Evolutionary conservation across 2,329 filamentous ascomycete species (phyloP).

Genomic region (Diaporthe sp.): DNA sequence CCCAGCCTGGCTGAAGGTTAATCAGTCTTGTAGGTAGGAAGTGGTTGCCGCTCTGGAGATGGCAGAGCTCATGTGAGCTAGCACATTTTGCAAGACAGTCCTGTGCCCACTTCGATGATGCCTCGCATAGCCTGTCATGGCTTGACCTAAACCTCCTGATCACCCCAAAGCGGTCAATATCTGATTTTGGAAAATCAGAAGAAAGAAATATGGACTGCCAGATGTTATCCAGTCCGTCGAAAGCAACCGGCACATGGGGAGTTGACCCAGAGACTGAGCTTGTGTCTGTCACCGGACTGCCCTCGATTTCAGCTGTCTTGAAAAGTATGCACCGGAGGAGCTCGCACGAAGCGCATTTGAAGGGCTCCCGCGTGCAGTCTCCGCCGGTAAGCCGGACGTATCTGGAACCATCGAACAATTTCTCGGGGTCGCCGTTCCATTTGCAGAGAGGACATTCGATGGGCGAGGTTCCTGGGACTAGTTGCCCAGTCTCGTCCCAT

Average conservation of each 20-base stretch:
- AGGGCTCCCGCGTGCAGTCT: background rate
- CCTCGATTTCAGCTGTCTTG: background rate
- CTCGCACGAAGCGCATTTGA: background rate
- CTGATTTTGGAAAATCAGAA: background rate
- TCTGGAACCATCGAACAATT: background rate
- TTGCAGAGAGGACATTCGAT: background rate
- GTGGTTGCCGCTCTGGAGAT: background rate
- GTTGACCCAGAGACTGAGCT: background rate
- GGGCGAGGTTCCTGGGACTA: background rate
- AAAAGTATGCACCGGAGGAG: background rate
- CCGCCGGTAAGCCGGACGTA: background rate
- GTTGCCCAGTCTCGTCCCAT: background rate
- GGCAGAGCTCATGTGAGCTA: background rate
- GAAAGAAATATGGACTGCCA: background rate
- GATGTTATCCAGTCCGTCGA: background rate
- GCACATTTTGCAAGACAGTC: background rate
- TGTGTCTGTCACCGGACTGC: background rate
- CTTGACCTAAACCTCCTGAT: background rate
- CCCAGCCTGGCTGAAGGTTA: background rate
- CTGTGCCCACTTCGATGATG: background rate
- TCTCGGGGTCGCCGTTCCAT: background rate
- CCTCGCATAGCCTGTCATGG: background rate
- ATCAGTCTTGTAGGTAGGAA: background rate
- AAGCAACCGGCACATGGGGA: background rate
- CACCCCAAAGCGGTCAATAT: background rate